A percentile compares a stretch with the other conserved stretches of the same genome.
Conservation (phyloP, 129 eudicot genomes). For the Helianthus annuus region HanXRQr2.0-SUNRISE NC_035438.2:3798969-3799468, state of each 20-base stretch:
- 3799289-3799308: not conserved
- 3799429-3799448: too few species aligned
- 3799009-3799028: not conserved
- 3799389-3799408: too few species aligned
- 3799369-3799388: too few species aligned
- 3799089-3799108: slow-evolving; percentile 3
- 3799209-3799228: not conserved
- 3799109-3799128: not conserved
- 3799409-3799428: too few species aligned
- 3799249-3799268: not conserved
- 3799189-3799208: not conserved
- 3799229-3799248: slow-evolving; percentile 7
- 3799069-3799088: slow-evolving; percentile 9
- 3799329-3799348: not conserved
- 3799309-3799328: not conserved
- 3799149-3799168: not conserved
- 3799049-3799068: slow-evolving; percentile 7
- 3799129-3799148: not conserved
- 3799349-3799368: not conserved
- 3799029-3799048: not conserved
- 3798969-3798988: too few species aligned
- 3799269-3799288: not conserved
- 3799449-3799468: too few species aligned
- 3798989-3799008: too few species aligned
- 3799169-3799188: slow-evolving; percentile 7